Evolutionary conservation across 306 rosid species (phyloP).

Genomic region (Calophaca sinica): DNA sequence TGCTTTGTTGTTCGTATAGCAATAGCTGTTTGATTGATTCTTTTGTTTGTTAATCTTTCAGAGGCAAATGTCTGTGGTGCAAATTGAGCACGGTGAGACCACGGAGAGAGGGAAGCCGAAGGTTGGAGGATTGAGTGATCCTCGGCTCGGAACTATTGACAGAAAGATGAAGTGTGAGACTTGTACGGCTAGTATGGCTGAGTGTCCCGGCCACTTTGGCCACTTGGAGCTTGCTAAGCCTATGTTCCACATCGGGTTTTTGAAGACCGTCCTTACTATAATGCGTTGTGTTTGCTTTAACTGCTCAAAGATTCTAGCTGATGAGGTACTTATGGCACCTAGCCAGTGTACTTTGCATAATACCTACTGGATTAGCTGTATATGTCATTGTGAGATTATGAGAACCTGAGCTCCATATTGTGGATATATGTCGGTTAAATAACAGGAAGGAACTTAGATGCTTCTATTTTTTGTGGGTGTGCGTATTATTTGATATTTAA

Average conservation of each 20-base stretch:
- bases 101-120: conserved; percentile 93
- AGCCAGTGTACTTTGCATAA: neutral
- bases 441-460: conserved; percentile 22
- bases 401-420: neutral
- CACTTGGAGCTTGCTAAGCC: conserved; percentile 98
- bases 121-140: conserved; percentile 87
- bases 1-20: neutral
- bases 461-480: neutral
- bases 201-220: conserved; percentile 98
- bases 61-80: conserved; percentile 99
- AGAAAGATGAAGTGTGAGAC: conserved; percentile 95
- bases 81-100: conserved; percentile 92
- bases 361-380: neutral
- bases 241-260: conserved; percentile 93
- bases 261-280: conserved; percentile 80
- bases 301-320: conserved; percentile 89
- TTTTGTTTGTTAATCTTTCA: conserved; percentile 47
- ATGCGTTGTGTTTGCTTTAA: conserved; percentile 97
- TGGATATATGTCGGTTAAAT: neutral
- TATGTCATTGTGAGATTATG: neutral
- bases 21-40: conserved; percentile 29
- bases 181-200: conserved; percentile 95
- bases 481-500: neutral
- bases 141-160: conserved; percentile 93
- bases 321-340: conserved; percentile 65